phyloP scores from a whole-genome alignment of 2,329 filamentous ascomycete species.

The Alternaria longipes region DNA sequence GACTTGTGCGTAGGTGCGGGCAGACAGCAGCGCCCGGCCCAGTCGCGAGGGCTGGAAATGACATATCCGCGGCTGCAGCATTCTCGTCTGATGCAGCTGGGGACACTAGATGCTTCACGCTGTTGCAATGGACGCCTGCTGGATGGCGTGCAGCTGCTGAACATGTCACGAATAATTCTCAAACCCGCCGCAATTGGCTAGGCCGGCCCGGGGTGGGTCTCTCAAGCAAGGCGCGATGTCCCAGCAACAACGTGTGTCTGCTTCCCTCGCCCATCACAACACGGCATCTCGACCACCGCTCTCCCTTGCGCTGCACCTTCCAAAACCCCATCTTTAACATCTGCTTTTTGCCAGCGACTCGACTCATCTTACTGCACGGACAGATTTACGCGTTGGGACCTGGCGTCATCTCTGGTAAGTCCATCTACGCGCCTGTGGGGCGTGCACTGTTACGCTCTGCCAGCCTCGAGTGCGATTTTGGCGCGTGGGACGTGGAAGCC shows the following conservation, averaged over 20 bases:
- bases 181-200: conserved; percentile 38
- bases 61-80: conserved; percentile 74
- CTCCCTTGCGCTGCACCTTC: conserved; percentile 25
- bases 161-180: conserved; percentile 44
- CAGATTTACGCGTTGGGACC: conserved; percentile 36
- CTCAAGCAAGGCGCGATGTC: conserved; percentile 26
- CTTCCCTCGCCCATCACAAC: conserved; percentile 27
- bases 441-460: conserved; percentile 40
- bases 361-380: conserved; percentile 9
- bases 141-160: conserved; percentile 32
- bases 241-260: conserved; percentile 28
- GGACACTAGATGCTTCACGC: conserved; percentile 24
- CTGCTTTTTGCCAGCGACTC: conserved; percentile 7
- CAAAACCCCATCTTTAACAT: not conserved
- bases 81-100: conserved; percentile 45
- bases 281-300: conserved; percentile 12
- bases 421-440: conserved; percentile 45
- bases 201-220: conserved; percentile 24
- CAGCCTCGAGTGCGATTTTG: conserved; percentile 43
- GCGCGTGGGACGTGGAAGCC: conserved; percentile 38
- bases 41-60: conserved; percentile 61
- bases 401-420: conserved; percentile 37
- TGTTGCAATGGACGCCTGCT: conserved; percentile 29
- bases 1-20: conserved; percentile 64
- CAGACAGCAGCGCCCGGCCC: conserved; percentile 57